Evolutionary conservation across 345 rosid species (phyloP).

Genomic region (Citrus mangshanensis): DNA sequence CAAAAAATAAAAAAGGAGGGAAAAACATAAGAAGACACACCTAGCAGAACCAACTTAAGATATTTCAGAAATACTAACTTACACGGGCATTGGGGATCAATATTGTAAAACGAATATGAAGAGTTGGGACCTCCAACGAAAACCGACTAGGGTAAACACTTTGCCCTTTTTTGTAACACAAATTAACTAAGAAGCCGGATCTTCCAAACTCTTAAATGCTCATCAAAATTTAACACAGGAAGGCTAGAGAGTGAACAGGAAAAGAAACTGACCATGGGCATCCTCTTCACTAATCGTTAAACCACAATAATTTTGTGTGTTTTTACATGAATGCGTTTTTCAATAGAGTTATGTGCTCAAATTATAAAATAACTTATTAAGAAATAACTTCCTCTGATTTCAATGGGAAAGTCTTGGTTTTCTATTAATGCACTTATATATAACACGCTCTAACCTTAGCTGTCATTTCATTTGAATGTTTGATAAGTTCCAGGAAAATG

Average conservation of each 20-base stretch:
- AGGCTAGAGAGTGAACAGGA: neutral
- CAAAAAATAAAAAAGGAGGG: neutral
- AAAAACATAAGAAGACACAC: neutral
- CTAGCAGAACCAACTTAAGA: neutral
- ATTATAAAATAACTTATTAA: neutral
- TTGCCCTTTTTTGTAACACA: neutral
- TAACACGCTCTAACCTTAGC: too few relatives aligned
- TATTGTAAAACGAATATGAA: neutral
- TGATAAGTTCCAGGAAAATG: neutral
- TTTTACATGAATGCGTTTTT: neutral
- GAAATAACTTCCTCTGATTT: neutral
- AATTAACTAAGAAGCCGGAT: neutral
- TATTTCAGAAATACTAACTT: too few relatives aligned
- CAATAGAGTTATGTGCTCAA: neutral
- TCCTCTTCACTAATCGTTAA: neutral
- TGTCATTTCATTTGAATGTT: neutral
- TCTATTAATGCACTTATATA: neutral
- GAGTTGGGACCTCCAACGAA: neutral
- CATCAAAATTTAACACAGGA: neutral
- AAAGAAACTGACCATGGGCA: neutral
- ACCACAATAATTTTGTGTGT: neutral
- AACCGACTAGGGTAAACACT: neutral
- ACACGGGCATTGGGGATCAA: too few relatives aligned
- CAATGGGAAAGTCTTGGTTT: neutral
- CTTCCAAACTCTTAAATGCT: neutral